Base-by-base conservation (phyloP, 2,329 filamentous ascomycete species). In the Phialophora expanda region DNA sequence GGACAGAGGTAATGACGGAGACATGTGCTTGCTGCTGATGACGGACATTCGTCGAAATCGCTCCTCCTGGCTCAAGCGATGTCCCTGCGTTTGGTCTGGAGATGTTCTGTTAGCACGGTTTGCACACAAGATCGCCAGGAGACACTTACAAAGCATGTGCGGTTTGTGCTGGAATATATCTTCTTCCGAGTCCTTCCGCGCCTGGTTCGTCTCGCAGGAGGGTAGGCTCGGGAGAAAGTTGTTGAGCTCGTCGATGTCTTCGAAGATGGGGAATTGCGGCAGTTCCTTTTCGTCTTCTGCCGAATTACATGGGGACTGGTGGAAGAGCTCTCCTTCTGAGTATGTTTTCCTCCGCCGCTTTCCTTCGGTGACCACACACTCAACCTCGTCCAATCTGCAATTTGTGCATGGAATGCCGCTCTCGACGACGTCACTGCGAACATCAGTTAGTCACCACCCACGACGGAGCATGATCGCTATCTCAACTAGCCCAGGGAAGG, bases 321-420 rank as follows among this genome's bases (percentile, higher is more conserved):
- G 60, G 22, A 69, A 58, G 12, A 67, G 46, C 44, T 70, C 66
- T 41, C 66, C 57, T 9, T 67, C 64, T 11, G 63, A 46, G 64
- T 87, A 89, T 86, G 79, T 93, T 90, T 91, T 92, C 44, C 70
- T 68, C 84, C 92, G 89, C 74, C 93, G 87, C 73, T 92, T 91
- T 81, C 91, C 94, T 78, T 96, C 89, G 70, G 89, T 89, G 26
- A 91, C 87, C 62, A 89, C 74, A 70, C 82, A 84, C 69, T 81
- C 78, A 54, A 83, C 81, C 69, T 82, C 80, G 65, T 83, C 82
- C 71, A 83, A 73, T 24, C 91, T 85, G 80, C 92, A 96, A 78
- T 96, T 96, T 63, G 91, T 93, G 78, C 92, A 96, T 1, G 92
- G 92, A 51, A 89, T 89, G 56, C 90, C 90, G 77, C 87, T 86